Conservation (phyloP, 768 basidiomycete species). For the Tricholoma sp. region DNA sequence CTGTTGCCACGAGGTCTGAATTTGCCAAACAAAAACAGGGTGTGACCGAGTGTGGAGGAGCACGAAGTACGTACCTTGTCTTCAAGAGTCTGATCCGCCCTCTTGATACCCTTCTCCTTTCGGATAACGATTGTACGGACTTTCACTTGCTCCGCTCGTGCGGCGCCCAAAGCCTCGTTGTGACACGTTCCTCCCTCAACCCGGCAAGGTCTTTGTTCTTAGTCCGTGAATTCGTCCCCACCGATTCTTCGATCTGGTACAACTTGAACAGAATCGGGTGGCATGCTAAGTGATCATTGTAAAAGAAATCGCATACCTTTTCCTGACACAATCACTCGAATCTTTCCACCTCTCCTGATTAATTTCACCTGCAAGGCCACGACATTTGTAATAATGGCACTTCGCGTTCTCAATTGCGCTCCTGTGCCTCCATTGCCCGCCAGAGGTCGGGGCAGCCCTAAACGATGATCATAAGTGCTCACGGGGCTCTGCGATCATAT, state of each 20-base stretch:
- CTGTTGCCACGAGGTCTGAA: conserved; percentile 78
- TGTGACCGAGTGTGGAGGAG: neutral
- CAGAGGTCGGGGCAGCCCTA: too few relatives aligned
- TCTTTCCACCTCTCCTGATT: conserved; percentile 88
- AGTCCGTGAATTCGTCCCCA: conserved; percentile 63
- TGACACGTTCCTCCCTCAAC: conserved; percentile 60
- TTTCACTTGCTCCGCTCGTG: conserved; percentile 76
- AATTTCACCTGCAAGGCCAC: conserved; percentile 91
- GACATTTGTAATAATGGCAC: conserved; percentile 89
- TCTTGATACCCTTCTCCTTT: conserved; percentile 85
- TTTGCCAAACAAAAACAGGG: conserved; percentile 43
- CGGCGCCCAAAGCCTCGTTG: conserved; percentile 67
- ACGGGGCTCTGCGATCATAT: conserved; percentile 90
- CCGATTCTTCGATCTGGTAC: conserved; percentile 82
- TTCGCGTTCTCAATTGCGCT: conserved; percentile 94
- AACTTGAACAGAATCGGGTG: conserved; percentile 71
- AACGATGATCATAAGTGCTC: conserved; percentile 91
- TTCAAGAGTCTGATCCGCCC: conserved; percentile 84
- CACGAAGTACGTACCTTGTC: conserved; percentile 50
- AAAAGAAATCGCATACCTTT: conserved; percentile 43
- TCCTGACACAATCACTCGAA: conserved; percentile 78
- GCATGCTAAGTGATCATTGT: conserved; percentile 3
- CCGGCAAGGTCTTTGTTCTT: conserved; percentile 70
- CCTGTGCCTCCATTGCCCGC: conserved; percentile 83
- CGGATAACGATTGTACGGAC: conserved; percentile 70